Evolutionary conservation across 1,284 basidiomycete species (phyloP), one percentile per base, ranked within the genome.

Genomic region (Ustilago tritici): DNA sequence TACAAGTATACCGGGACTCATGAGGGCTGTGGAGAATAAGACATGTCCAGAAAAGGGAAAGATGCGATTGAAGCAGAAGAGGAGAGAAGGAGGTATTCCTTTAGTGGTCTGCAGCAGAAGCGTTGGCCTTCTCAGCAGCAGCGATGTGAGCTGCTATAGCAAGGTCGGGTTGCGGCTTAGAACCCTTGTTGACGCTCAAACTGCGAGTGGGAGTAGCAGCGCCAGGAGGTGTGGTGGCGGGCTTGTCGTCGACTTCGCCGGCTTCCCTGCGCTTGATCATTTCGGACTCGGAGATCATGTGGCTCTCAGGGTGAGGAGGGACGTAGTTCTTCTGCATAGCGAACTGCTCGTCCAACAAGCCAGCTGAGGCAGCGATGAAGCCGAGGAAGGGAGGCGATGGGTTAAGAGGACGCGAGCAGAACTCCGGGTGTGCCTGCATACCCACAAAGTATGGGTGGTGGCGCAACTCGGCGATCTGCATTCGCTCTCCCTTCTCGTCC

Each of bases 341-440:
- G 35, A 95, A 84, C 86, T 98, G 93, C 84, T 94, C 92, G 36
- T 90, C 88, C 14, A 99, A 89, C 64, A 76, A 40, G 0, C 92
- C 91, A 46, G 91, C 92, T 0, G 96, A 89, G 0, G 97, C 95
- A 3, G 96, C 92, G 49, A 99, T 90, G 84, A 99, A 93, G 15
- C 97, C 97, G 41, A 99, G 92, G 91, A 98, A 99, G 0, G 95
- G 93, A 3, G 96, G 96, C 0, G 95, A 97, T 0, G 96, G 97
- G 88, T 99, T 99, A 59, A 99, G 89, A 2, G 96, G 96, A n/a
- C 96, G 92, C 23, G 96, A 96, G 88, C 95, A 98, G 88, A 99
- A 96, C 87, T 99, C 96, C 3, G 96, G 96, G 85, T 99, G 96
- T 0, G 97, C 95, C 88, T 99, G 96, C 66, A 99, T 89, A 50